A percentile compares a stretch with the other conserved stretches of the same genome.
phyloP scores from a whole-genome alignment of 1,284 basidiomycete genomes.

The Pascua sp. region DNA sequence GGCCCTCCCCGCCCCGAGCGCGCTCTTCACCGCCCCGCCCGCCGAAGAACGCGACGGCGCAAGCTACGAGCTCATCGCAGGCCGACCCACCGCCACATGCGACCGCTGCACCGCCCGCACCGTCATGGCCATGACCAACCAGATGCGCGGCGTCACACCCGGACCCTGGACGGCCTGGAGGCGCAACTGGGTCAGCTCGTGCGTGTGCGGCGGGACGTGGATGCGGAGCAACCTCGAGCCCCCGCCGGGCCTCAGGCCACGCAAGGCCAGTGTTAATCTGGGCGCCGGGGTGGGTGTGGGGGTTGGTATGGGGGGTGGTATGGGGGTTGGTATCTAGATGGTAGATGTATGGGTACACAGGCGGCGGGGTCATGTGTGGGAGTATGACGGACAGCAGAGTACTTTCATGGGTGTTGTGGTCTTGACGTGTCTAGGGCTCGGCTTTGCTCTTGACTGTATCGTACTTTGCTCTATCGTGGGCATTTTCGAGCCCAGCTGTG shows the following conservation, averaged over 20 bases:
- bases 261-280: no score
- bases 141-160: slow-evolving; percentile 10
- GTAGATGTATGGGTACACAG: no score
- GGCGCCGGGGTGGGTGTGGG: no score
- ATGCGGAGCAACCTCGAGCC: slow-evolving; percentile 15
- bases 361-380: no score
- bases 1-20: slow-evolving; percentile 24
- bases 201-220: slow-evolving; percentile 41
- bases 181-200: slow-evolving; percentile 17
- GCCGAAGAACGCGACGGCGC: slow-evolving; percentile 25
- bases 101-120: slow-evolving; percentile 28
- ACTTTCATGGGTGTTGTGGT: no score
- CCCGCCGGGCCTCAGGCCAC: not conserved
- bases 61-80: slow-evolving; percentile 21
- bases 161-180: slow-evolving; percentile 19
- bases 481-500: no score
- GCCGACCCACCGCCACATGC: slow-evolving; percentile 21
- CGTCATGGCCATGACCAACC: slow-evolving; percentile 3
- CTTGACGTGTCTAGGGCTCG: no score
- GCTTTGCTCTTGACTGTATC: no score
- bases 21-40: slow-evolving; percentile 22
- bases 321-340: no score
- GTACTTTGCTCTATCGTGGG: no score
- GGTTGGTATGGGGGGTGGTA: no score
- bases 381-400: no score